phyloP scores from a whole-genome alignment of 2,329 filamentous ascomycete species.

The Truncatella angustata region DNA sequence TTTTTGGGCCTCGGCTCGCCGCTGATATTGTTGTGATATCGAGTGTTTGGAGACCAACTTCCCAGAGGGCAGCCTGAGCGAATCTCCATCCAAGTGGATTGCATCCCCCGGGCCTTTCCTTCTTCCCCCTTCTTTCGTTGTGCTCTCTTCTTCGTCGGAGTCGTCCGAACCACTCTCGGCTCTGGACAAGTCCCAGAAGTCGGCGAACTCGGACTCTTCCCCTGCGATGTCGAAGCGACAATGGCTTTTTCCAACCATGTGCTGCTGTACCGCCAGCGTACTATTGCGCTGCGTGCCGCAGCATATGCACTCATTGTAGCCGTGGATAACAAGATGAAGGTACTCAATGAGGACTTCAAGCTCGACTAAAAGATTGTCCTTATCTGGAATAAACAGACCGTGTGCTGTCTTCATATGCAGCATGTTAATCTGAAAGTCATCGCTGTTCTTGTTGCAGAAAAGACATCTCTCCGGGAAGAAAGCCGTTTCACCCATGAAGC shows the following conservation, averaged over 20 bases:
- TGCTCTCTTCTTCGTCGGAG: conserved; percentile 7
- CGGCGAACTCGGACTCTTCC: conserved; percentile 22
- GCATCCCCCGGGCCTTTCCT: neutral
- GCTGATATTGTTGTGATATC: neutral
- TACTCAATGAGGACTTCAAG: conserved; percentile 45
- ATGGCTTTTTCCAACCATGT: conserved; percentile 26
- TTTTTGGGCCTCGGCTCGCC: neutral
- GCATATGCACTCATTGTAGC: conserved; percentile 48
- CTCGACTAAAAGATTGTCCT: conserved; percentile 40
- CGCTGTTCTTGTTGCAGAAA: neutral
- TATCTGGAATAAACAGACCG: conserved; percentile 41
- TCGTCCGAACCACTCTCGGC: neutral
- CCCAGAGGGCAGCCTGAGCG: conserved; percentile 34
- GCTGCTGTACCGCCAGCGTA: conserved; percentile 45
- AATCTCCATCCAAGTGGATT: conserved; percentile 22
- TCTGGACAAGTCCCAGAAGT: conserved; percentile 27
- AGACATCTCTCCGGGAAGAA: conserved; percentile 3
- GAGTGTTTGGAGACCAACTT: conserved; percentile 31
- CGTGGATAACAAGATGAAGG: conserved; percentile 45
- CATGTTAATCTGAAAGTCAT: conserved; percentile 34
- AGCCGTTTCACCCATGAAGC: conserved; percentile 43
- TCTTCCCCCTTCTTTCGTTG: neutral
- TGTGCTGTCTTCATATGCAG: conserved; percentile 49
- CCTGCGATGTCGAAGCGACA: conserved; percentile 22
- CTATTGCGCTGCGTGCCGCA: conserved; percentile 44